phyloP scores from a whole-genome alignment of 495 filamentous ascomycete species.

The Penicillium arizonense region DNA sequence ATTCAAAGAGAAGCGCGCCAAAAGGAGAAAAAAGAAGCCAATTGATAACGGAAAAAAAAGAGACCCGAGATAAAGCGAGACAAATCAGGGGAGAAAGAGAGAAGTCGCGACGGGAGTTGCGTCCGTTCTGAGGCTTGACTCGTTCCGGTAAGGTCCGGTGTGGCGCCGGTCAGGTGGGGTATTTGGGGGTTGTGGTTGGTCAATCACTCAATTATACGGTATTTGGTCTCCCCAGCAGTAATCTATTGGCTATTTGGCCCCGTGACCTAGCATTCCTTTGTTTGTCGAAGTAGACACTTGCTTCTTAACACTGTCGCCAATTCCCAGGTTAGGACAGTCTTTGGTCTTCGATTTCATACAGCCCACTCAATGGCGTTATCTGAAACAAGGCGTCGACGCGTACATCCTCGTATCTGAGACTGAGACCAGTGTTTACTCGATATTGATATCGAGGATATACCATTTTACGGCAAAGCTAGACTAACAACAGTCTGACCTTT shows the following conservation, averaged over 20 bases:
- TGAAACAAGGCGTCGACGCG: too few relatives aligned
- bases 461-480: too few relatives aligned
- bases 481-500: background rate
- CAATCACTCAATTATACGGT: slow-evolving; percentile 9
- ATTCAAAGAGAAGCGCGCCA: background rate
- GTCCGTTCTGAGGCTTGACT: slow-evolving; percentile 20
- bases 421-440: too few relatives aligned
- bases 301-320: too few relatives aligned
- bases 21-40: background rate
- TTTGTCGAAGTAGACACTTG: slow-evolving; percentile 16
- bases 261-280: slow-evolving; percentile 16
- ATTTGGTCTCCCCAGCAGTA: background rate
- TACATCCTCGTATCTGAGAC: too few relatives aligned
- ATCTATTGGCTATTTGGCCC: slow-evolving; percentile 11
- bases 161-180: slow-evolving; percentile 4
- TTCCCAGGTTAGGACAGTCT: too few relatives aligned
- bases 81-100: slow-evolving; percentile 26
- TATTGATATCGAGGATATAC: too few relatives aligned
- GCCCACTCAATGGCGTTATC: slow-evolving; percentile 11
- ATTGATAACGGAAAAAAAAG: slow-evolving; percentile 3
- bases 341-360: slow-evolving; percentile 1
- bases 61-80: slow-evolving; percentile 15
- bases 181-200: slow-evolving; percentile 5
- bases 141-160: slow-evolving; percentile 27
- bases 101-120: slow-evolving; percentile 18